Evolutionary conservation across 768 basidiomycete species (phyloP).

Genomic region (Sarcomyxa edulis): DNA sequence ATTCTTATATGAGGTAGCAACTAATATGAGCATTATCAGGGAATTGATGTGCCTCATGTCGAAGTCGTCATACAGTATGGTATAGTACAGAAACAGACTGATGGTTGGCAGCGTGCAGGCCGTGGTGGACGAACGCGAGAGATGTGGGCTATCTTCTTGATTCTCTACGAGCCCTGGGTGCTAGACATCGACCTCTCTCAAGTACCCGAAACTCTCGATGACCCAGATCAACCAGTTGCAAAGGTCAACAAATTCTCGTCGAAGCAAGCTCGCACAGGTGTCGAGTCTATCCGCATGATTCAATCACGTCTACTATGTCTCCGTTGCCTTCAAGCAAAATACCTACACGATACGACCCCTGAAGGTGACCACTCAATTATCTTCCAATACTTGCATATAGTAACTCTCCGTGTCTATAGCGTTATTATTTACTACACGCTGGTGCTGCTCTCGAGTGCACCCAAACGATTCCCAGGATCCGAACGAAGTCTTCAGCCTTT

Average conservation of each 20-base stretch:
- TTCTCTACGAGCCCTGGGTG: slow-evolving; percentile 15
- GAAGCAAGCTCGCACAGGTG: background rate
- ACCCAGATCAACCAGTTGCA: slow-evolving; percentile 3
- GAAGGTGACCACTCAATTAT: slow-evolving; percentile 3
- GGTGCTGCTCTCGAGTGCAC: no score
- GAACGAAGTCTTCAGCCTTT: no score
- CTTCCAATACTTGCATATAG: no score
- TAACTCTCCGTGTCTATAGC: no score
- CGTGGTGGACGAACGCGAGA: slow-evolving; percentile 8
- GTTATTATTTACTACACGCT: no score
- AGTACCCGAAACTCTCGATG: background rate
- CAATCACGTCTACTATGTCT: background rate
- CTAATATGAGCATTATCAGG: slow-evolving; percentile 13
- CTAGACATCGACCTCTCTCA: background rate
- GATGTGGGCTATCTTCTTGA: slow-evolving; percentile 9
- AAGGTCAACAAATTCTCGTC: background rate
- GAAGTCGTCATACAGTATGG: slow-evolving; percentile 16
- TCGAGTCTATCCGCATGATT: background rate
- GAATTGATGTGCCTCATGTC: slow-evolving; percentile 13
- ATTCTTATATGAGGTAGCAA: slow-evolving; percentile 11
- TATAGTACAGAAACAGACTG: slow-evolving; percentile 4
- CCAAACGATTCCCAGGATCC: no score
- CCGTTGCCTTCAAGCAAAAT: background rate
- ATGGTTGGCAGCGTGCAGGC: slow-evolving; percentile 13
- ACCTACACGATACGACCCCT: slow-evolving; percentile 1